Evolutionary conservation across 208 protist genomes (phyloP).

Genomic region (Borovskyia barvae): DNA sequence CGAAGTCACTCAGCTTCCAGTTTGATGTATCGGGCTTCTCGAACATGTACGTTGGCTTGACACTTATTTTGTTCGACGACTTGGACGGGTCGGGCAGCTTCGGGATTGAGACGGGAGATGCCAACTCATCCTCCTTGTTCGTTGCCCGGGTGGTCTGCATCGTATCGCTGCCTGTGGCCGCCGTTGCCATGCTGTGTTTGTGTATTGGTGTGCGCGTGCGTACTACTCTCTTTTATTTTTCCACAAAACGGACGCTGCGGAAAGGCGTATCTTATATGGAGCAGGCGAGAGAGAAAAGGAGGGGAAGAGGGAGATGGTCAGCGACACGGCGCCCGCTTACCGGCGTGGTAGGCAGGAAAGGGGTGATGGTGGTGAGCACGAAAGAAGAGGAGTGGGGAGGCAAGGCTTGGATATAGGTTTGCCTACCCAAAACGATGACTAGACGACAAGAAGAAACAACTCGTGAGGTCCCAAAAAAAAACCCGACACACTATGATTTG

Average conservation of each 20-base stretch:
- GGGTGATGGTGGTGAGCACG: too few relatives aligned
- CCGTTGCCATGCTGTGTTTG: slow-evolving; percentile 7
- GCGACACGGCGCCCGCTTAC: too few relatives aligned
- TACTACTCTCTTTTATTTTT: slow-evolving; percentile 1
- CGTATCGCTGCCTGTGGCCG: slow-evolving; percentile 3
- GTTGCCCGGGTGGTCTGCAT: not conserved
- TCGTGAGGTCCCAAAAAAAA: too few relatives aligned
- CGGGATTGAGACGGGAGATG: not conserved
- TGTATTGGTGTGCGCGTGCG: not conserved
- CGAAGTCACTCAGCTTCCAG: slow-evolving; percentile 72
- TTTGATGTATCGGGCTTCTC: slow-evolving; percentile 61
- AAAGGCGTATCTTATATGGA: too few relatives aligned
- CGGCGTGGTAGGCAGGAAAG: too few relatives aligned
- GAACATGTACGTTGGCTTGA: slow-evolving; percentile 22
- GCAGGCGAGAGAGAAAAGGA: too few relatives aligned
- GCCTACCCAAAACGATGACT: too few relatives aligned
- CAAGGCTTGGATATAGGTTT: too few relatives aligned
- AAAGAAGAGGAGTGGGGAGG: too few relatives aligned
- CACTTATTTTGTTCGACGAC: not conserved
- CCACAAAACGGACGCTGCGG: not conserved
- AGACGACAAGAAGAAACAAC: too few relatives aligned
- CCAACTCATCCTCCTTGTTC: slow-evolving; percentile 8
- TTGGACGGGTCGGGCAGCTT: slow-evolving; percentile 11
- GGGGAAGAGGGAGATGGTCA: too few relatives aligned
- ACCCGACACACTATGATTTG: too few relatives aligned